phyloP scores from a whole-genome alignment of 1,139 yeast genomes.

The Pichia sp. region DNA sequence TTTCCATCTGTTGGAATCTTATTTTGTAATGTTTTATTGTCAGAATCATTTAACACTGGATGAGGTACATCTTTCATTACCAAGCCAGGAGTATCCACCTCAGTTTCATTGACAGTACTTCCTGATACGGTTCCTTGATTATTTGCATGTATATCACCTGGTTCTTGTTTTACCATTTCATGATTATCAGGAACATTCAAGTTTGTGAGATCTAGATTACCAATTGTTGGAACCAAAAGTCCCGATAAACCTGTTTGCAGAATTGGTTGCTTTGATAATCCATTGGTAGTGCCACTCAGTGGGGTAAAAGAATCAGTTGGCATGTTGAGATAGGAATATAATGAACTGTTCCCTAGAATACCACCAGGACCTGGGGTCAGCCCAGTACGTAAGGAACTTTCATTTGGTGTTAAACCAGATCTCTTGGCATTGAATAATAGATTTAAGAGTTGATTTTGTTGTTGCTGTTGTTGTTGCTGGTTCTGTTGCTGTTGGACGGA shows the following conservation, averaged over 20 bases:
- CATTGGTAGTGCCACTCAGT: not conserved
- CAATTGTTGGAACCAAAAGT: conserved; percentile 4
- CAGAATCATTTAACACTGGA: not conserved
- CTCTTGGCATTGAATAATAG: conserved; percentile 26
- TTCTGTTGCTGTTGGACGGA: conserved; percentile 27
- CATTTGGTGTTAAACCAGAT: conserved; percentile 65
- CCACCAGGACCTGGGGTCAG: conserved; percentile 42
- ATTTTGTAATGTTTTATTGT: no score
- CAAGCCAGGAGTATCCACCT: conserved; percentile 2
- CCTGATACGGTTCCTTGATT: no score
- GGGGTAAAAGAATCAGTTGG: conserved; percentile 11
- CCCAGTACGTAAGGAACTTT: conserved; percentile 58
- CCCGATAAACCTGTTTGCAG: conserved; percentile 3
- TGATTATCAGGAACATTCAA: not conserved
- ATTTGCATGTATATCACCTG: no score
- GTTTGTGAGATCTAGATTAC: not conserved
- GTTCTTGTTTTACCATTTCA: not conserved
- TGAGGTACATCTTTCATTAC: conserved; percentile 1
- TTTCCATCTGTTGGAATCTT: no score
- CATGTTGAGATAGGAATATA: conserved; percentile 11
- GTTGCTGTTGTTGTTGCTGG: conserved; percentile 11
- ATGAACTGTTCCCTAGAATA: conserved; percentile 2
- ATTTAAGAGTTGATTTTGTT: conserved; percentile 23
- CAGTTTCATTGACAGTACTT: not conserved
- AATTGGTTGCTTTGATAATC: no score